These are phyloP conservation scores for Aureobasidium sp. DNA, from an alignment of 2,329 filamentous ascomycete species.

Conservation along the genomic window DNA sequence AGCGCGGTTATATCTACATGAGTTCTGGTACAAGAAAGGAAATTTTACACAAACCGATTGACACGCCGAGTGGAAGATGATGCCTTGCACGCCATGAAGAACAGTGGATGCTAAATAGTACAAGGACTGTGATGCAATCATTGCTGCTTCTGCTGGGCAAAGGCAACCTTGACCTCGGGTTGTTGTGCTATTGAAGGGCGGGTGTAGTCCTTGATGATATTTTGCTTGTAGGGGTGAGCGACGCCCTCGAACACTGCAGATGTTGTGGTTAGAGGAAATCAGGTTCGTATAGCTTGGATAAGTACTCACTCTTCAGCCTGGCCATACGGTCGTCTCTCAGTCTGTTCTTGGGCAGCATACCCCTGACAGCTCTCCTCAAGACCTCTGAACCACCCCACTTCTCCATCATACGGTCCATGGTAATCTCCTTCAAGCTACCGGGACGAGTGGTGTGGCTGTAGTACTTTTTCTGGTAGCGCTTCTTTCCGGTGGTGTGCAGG, in stretches of 20 bases:
- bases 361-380: conserved; percentile 81
- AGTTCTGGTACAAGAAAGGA: background rate
- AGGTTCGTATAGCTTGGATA: background rate
- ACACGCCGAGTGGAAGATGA: conserved; percentile 11
- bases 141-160: conserved; percentile 11
- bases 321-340: conserved; percentile 80
- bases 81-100: conserved; percentile 18
- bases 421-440: conserved; percentile 77
- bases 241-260: conserved; percentile 76
- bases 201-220: conserved; percentile 55
- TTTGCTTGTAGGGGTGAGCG: conserved; percentile 84
- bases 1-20: conserved; percentile 11
- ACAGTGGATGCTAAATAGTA: background rate
- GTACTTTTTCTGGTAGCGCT: conserved; percentile 90
- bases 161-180: conserved; percentile 16
- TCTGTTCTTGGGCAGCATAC: conserved; percentile 97
- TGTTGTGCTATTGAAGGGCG: conserved; percentile 13
- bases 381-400: conserved; percentile 94
- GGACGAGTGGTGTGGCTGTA: conserved; percentile 90
- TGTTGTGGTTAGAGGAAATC: background rate
- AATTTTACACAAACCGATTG: conserved; percentile 1
- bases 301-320: conserved; percentile 65
- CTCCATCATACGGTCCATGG: conserved; percentile 89
- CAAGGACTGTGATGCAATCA: background rate
- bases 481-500: conserved; percentile 82